A percentile compares a stretch with the other conserved stretches of the same genome.
Evolutionary conservation across 768 basidiomycete genomes (phyloP).

Genomic region (Gymnopilus dilepis): DNA sequence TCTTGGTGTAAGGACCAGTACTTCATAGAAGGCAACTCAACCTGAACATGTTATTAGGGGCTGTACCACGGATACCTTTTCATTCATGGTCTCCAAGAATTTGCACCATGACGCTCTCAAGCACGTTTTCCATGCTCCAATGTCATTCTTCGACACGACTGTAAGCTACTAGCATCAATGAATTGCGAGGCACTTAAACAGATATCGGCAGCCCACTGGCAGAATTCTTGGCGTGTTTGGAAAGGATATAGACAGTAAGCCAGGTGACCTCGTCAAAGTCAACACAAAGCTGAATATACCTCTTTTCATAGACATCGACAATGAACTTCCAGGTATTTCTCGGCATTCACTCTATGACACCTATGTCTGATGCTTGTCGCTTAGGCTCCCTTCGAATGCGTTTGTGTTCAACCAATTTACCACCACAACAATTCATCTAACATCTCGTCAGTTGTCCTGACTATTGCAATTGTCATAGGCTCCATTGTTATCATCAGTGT

Average conservation of each 20-base stretch:
- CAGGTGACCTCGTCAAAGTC: slow-evolving; percentile 13
- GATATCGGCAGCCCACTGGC: slow-evolving; percentile 52
- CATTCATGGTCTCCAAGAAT: slow-evolving; percentile 63
- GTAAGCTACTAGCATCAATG: slow-evolving; percentile 27
- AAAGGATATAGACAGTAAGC: slow-evolving; percentile 65
- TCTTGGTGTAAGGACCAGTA: slow-evolving; percentile 50
- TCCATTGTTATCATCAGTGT: slow-evolving; percentile 60
- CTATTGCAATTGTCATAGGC: slow-evolving; percentile 56
- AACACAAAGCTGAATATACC: background rate
- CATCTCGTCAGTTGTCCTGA: slow-evolving; percentile 48
- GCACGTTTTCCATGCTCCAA: slow-evolving; percentile 71
- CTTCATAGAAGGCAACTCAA: background rate
- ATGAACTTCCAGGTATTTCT: slow-evolving; percentile 55
- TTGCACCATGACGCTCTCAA: slow-evolving; percentile 61
- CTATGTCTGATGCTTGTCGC: background rate
- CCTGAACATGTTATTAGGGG: slow-evolving; percentile 45
- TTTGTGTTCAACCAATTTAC: slow-evolving; percentile 34
- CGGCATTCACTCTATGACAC: background rate
- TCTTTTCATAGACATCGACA: slow-evolving; percentile 53
- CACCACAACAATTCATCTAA: background rate
- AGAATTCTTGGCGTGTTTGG: slow-evolving; percentile 67
- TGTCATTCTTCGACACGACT: slow-evolving; percentile 79
- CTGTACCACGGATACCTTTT: slow-evolving; percentile 57
- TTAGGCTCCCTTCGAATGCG: slow-evolving; percentile 62
- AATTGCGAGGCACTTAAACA: background rate